Conservation (phyloP, 176 grass and related monocot genomes). For the Oryza rufipogon region DNA sequence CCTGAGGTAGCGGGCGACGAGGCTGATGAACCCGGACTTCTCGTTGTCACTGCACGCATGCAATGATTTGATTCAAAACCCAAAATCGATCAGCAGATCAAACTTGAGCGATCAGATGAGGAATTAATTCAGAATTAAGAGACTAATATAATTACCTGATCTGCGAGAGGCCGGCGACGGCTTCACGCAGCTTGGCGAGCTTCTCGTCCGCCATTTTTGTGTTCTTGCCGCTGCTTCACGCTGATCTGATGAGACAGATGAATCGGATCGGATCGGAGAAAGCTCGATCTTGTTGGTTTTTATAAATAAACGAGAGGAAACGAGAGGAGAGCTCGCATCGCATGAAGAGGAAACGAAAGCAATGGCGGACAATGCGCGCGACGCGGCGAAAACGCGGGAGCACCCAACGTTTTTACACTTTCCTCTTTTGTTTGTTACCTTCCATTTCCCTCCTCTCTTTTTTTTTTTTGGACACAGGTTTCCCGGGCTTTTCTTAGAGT, state of each 20-base stretch:
- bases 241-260: background rate
- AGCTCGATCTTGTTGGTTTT: background rate
- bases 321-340: no score
- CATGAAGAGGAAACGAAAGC: background rate
- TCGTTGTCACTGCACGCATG: conserved; percentile 71
- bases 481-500: no score
- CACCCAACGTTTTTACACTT: conserved; percentile 7
- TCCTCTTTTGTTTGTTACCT: no score
- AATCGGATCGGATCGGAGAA: background rate
- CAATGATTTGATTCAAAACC: no score
- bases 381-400: background rate
- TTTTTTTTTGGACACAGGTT: background rate
- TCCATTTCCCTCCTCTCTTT: no score
- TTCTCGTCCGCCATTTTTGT: conserved; percentile 70
- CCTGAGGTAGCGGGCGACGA: conserved; percentile 90
- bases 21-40: conserved; percentile 86
- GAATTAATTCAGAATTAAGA: background rate
- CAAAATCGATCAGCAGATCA: no score
- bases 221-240: background rate
- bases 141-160: conserved; percentile 58
- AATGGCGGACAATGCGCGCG: background rate
- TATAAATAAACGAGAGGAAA: background rate
- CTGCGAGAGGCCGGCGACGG: conserved; percentile 57
- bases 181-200: conserved; percentile 64
- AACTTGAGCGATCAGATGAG: background rate